Evolutionary conservation across 2,329 filamentous ascomycete genomes (phyloP).

Genomic region (Colletotrichum coccodes): DNA sequence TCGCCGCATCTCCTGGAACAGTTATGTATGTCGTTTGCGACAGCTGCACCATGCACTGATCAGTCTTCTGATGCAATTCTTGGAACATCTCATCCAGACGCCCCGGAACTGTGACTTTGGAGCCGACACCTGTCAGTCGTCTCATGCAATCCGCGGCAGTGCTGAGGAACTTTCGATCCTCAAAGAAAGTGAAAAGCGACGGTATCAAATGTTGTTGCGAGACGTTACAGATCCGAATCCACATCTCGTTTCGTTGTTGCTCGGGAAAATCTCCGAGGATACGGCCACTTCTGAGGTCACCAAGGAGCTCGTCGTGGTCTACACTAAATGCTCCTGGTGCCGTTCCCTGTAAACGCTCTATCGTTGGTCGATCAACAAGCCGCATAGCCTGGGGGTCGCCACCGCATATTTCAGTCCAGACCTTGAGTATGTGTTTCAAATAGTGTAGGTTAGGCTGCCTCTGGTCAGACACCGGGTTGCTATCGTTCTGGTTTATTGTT

Average conservation of each 20-base stretch:
- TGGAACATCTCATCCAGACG: not conserved
- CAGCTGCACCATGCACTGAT: not conserved
- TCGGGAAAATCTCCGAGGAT: not conserved
- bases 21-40: not conserved
- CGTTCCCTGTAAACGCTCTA: constrained; percentile 2
- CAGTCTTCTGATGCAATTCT: not conserved
- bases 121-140: not conserved
- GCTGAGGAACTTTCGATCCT: constrained; percentile 1
- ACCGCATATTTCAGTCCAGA: not conserved
- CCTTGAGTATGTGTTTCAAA: constrained; percentile 3
- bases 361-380: not conserved
- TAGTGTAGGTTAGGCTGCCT: constrained; percentile 4
- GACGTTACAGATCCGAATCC: not conserved
- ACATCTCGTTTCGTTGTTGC: not conserved
- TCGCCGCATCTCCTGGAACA: not conserved
- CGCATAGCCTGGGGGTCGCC: not conserved
- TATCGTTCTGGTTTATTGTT: not conserved
- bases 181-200: constrained; percentile 3
- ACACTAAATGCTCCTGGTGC: not conserved
- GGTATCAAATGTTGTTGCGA: not conserved
- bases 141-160: not conserved
- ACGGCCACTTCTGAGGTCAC: not conserved
- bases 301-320: not conserved
- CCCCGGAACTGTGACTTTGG: not conserved
- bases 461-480: not conserved